Percentiles rank a stretch among this genome's conserved stretches.
Evolutionary conservation across 2,329 filamentous ascomycete genomes (phyloP).

Genomic region (Uncinocarpus reesii): DNA sequence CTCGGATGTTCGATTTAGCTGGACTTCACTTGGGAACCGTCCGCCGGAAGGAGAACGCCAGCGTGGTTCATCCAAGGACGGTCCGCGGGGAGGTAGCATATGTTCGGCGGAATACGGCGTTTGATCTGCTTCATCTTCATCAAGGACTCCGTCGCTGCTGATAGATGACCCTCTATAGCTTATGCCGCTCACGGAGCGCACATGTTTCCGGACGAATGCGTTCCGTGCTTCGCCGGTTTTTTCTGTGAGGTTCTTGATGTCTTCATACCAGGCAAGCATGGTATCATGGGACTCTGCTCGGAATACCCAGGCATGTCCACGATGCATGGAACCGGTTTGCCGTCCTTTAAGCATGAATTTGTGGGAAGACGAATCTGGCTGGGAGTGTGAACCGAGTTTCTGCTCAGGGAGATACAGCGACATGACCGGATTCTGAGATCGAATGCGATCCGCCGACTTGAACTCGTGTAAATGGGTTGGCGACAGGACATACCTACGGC

Average conservation of each 20-base stretch:
- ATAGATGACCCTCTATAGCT: conserved; percentile 49
- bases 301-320: conserved; percentile 61
- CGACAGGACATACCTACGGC: conserved; percentile 91
- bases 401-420: conserved; percentile 90
- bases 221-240: conserved; percentile 78
- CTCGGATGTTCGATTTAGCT: conserved; percentile 77
- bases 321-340: conserved; percentile 85
- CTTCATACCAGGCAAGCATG: conserved; percentile 94
- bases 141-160: conserved; percentile 66
- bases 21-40: conserved; percentile 89
- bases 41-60: conserved; percentile 77
- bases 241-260: conserved; percentile 81
- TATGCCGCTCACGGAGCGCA: conserved; percentile 61
- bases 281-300: conserved; percentile 68
- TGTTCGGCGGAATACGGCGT: conserved; percentile 54
- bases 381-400: conserved; percentile 85
- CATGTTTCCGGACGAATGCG: conserved; percentile 74
- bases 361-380: conserved; percentile 71
- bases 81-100: conserved; percentile 29
- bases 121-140: conserved; percentile 61
- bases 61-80: conserved; percentile 26
- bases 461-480: conserved; percentile 97
- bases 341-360: conserved; percentile 97
- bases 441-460: conserved; percentile 88
- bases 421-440: conserved; percentile 80